Evolutionary conservation across 495 filamentous ascomycete genomes (phyloP), one percentile per base, ranked within the genome.

Genomic region (Immersiella caudata): DNA sequence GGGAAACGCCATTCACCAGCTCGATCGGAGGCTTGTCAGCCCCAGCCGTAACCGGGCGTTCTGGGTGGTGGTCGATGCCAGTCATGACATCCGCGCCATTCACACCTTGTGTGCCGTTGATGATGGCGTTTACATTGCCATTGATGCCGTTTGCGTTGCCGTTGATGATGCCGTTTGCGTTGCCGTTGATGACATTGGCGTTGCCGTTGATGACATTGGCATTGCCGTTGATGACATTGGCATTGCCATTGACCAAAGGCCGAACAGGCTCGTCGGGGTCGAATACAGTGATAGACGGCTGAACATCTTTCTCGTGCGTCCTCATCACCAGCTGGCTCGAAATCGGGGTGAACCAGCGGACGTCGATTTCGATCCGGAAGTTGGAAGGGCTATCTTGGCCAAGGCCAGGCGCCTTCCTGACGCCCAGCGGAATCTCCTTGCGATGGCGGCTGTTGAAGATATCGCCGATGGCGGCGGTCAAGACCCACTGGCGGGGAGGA

Each of bases 341-440:
- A 25, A 75, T 71, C 33, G 73, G 64, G 25, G 77, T 74, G 20
- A 76, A 69, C 81, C 81, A 83, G 56, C 80, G 79, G 55, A 82
- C 72, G 58, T 84, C 82, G 67, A 84, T 75, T 50, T 84, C 80
- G 73, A 82, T 79, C 59, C 70, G 61, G 58, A 81, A 76, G 56
- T 80, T 74, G 6, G 81, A 80, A 0, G 69, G n/a, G 2, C 65
- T 62, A 7, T 74, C 68, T 16, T 71, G 68, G 12, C 67, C 62
- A 5, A 66, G 68, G 12, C 68, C 62, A 4, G 68, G 63, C 18
- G 67, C 62, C 67, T 80, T 82, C 72, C 72, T 77, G 9, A 82
- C 70, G 51, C 74, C 74, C 11, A 84, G 65, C 22, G 73, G 73
- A 24, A 73, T 73, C 26, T 74, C 72, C 46, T 79, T 76, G n/a